Percentiles rank a stretch among this genome's conserved stretches.
These are phyloP conservation scores for Garcia nutans DNA, from an alignment of 345 rosid genomes.

Conservation along the genomic window DNA sequence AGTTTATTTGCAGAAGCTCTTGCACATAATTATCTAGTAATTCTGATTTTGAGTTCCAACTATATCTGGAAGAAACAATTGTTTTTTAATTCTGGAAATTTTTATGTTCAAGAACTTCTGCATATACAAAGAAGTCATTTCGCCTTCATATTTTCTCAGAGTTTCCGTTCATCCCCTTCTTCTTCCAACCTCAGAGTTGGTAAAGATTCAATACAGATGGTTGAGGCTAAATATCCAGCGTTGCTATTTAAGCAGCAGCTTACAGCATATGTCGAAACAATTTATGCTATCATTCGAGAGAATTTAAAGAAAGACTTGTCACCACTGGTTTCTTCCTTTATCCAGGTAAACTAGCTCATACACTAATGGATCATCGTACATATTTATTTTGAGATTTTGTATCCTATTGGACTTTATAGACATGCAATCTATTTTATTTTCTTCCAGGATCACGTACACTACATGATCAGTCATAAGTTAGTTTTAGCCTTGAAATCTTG, in stretches of 20 bases:
- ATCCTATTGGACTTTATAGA: background rate
- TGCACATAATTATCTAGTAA: background rate
- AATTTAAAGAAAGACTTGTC: constrained; percentile 86
- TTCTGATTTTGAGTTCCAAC: background rate
- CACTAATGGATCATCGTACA: background rate
- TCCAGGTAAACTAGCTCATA: constrained; percentile 53
- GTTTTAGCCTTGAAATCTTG: background rate
- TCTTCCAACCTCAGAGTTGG: constrained; percentile 66
- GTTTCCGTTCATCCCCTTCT: constrained; percentile 91
- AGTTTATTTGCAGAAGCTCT: background rate
- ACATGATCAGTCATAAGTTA: background rate
- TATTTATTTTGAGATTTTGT: background rate
- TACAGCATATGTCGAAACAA: constrained; percentile 93
- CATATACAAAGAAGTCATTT: background rate
- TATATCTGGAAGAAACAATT: background rate
- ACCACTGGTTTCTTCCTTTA: constrained; percentile 68
- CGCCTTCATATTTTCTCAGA: constrained; percentile 39
- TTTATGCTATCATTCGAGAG: constrained; percentile 90
- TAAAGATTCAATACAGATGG: constrained; percentile 52
- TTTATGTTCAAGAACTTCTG: background rate
- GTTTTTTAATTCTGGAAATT: constrained; percentile 13
- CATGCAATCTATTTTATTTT: background rate
- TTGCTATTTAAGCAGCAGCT: constrained; percentile 93
- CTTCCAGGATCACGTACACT: background rate
- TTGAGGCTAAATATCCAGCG: constrained; percentile 96